phyloP scores from a whole-genome alignment of 305 asterid genomes.

The Lippia alba region DNA sequence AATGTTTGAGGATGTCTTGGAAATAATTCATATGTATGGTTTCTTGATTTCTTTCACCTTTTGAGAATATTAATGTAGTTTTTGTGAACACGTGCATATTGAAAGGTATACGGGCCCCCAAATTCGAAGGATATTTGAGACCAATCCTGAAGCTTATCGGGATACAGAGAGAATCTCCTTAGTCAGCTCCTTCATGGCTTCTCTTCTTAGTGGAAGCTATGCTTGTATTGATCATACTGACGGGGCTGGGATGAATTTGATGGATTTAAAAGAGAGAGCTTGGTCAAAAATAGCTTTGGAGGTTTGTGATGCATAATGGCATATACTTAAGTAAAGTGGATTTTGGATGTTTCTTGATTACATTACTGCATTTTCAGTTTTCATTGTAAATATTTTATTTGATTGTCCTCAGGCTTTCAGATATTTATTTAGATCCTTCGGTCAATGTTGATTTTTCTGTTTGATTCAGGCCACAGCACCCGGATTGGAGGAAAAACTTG shows the following conservation, averaged over 20 bases:
- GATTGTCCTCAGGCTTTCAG: conserved; percentile 12
- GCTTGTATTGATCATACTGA: conserved; percentile 86
- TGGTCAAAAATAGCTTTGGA: conserved; percentile 67
- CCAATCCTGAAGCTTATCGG: conserved; percentile 56
- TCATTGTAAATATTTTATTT: not conserved
- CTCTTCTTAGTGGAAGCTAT: conserved; percentile 62
- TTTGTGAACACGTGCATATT: conserved; percentile 47
- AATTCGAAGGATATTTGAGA: conserved; percentile 66
- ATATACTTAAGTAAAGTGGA: not conserved
- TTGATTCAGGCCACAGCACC: conserved; percentile 75
- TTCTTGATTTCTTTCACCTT: not conserved
- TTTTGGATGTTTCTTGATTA: conserved; percentile 14
- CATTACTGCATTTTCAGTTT: not conserved
- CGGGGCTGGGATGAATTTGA: conserved; percentile 90
- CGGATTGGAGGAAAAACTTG: conserved; percentile 74
- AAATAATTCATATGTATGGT: not conserved
- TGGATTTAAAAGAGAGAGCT: conserved; percentile 69
- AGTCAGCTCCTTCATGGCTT: conserved; percentile 84
- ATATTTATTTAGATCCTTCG: conserved; percentile 20
- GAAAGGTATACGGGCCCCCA: conserved; percentile 85
- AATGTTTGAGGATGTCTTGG: too few species aligned
- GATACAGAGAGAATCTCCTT: conserved; percentile 75
- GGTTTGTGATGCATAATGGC: conserved; percentile 45
- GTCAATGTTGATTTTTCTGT: conserved; percentile 9
- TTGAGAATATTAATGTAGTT: not conserved